A percentile compares a stretch with the other conserved stretches of the same genome.
phyloP scores from a whole-genome alignment of 768 basidiomycete genomes.

The Phaeolepiota aurea region DNA sequence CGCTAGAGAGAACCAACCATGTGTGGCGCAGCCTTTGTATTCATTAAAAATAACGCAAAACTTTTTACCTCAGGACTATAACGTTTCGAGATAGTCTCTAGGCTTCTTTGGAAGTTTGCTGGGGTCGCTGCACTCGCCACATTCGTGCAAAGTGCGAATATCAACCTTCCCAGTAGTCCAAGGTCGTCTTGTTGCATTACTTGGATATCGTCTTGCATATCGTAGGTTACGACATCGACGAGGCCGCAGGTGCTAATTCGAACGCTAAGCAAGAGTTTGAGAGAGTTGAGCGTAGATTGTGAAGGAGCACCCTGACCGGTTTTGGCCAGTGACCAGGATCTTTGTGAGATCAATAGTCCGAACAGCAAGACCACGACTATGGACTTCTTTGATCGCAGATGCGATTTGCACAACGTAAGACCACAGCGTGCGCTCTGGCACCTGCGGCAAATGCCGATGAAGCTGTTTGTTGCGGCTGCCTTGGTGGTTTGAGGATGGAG shows the following conservation, averaged over 20 bases:
- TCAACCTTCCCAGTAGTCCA: conserved; percentile 73
- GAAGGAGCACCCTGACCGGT: conserved; percentile 48
- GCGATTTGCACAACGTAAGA: conserved; percentile 88
- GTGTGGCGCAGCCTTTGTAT: conserved; percentile 55
- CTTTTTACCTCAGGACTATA: conserved; percentile 84
- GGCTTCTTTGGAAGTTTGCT: conserved; percentile 58
- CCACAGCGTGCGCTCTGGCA: conserved; percentile 86
- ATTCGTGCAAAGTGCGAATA: conserved; percentile 73
- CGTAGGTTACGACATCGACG: conserved; percentile 77
- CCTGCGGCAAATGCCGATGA: conserved; percentile 16
- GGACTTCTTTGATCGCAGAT: conserved; percentile 78
- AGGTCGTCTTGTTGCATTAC: conserved; percentile 84
- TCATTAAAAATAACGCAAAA: conserved; percentile 63
- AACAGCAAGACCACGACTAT: conserved; percentile 73
- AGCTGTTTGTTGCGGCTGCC: conserved; percentile 13
- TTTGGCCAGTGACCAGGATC: conserved; percentile 82
- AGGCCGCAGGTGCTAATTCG: conserved; percentile 85
- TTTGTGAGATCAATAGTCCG: conserved; percentile 82
- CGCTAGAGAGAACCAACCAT: conserved; percentile 34
- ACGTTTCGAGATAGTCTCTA: conserved; percentile 63
- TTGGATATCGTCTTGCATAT: conserved; percentile 50
- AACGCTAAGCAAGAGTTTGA: conserved; percentile 34
- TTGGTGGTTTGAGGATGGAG: conserved; percentile 13
- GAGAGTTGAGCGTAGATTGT: neutral
- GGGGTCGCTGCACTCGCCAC: conserved; percentile 51